Evolutionary conservation across 1,139 yeast genomes (phyloP), one percentile per base, ranked within the genome.

Genomic region (Saccharomyces hybrid): DNA sequence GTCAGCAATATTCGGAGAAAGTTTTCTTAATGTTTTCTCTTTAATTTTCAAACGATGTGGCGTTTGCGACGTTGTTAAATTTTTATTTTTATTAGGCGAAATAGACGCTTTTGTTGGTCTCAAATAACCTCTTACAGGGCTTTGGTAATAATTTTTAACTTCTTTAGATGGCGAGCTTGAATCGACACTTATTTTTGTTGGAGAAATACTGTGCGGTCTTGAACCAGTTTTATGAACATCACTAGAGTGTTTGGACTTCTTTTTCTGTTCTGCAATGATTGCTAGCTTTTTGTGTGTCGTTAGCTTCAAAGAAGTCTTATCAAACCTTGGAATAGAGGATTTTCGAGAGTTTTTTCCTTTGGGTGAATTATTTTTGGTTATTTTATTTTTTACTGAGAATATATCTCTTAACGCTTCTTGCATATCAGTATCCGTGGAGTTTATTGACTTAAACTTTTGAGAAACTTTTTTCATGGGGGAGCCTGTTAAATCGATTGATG

Each of bases 371-470:
- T 27, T n/a, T 47, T 48, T 38, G 2, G 13, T 11, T 8, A 38
- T 38, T 19, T 38, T 38, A 11, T 19, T 19, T 26, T 38, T 38
- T 19, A 38, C 44, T 11, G 44, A 38, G 51, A 67, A 67, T 16
- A 67, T 67, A 52, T 55, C 61, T 53, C 62, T 64, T 50, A 68
- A 53, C 3, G 70, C 64, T 47, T 66, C 66, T 46, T 67, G 63
- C 49, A 66, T 62, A n/a, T 63, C 57, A 19, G 59, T 48, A 53
- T 65, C 68, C 13, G 57, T 47, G 4, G 57, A 29, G 13, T 25
- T 51, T 47, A 9, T 19, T 47, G 23, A 9, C 28, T 38, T 51
- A 26, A 14, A 25, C 25, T 19, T 41, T 41, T 25, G 47, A 5
- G 32, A 28, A 46, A 25, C 16, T 50, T 55, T 9, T 42, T 29